phyloP scores from a whole-genome alignment of 345 rosid genomes.

The Ceriops decandra region DNA sequence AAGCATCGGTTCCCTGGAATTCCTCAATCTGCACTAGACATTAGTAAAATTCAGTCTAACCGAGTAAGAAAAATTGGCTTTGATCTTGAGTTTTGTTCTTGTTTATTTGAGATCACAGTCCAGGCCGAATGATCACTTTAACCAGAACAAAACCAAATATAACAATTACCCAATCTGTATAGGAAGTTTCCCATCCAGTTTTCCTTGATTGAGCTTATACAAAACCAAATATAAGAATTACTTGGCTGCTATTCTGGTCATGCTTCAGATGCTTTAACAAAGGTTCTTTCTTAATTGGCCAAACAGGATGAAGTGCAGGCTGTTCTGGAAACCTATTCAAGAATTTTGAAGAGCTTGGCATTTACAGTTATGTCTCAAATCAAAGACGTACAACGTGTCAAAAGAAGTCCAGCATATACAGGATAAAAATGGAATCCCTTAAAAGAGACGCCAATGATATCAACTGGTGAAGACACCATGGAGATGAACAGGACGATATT shows the following conservation, averaged over 20 bases:
- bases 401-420: constrained; percentile 51
- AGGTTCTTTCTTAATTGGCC: constrained; percentile 4
- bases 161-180: too few species aligned
- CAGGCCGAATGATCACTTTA: background rate
- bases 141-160: background rate
- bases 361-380: constrained; percentile 67
- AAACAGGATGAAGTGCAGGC: constrained; percentile 82
- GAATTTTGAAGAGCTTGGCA: constrained; percentile 82
- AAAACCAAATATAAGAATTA: background rate
- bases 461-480: constrained; percentile 5
- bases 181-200: too few species aligned
- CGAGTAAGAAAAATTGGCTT: constrained; percentile 33
- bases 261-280: background rate
- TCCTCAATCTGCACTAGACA: constrained; percentile 79
- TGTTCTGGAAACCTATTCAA: constrained; percentile 74
- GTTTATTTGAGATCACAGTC: background rate
- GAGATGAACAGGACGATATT: constrained; percentile 42
- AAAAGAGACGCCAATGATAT: constrained; percentile 7
- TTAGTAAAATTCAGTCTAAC: constrained; percentile 79
- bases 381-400: constrained; percentile 59
- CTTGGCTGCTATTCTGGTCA: background rate
- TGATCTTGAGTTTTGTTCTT: too few species aligned
- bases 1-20: constrained; percentile 82
- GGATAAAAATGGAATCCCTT: constrained; percentile 29
- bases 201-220: background rate